Evolutionary conservation across 257 asterid species (phyloP).

Genomic region (Apocynum venetum): DNA sequence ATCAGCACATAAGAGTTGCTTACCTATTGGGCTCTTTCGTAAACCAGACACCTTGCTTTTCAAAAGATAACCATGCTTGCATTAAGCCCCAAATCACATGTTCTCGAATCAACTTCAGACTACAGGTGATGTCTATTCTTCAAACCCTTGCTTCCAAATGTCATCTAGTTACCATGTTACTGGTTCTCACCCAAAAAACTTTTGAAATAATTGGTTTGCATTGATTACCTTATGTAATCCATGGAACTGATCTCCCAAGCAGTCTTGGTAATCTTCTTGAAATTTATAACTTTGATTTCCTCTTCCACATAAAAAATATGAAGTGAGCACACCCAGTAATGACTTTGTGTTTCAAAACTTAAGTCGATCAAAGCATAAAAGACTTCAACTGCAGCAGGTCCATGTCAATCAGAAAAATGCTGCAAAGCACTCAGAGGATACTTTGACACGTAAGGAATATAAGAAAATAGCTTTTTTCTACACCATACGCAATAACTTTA

Average conservation of each 20-base stretch:
- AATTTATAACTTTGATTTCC: not conserved
- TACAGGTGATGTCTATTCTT: not conserved
- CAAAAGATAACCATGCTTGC: not conserved
- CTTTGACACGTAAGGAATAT: not conserved
- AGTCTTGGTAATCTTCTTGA: not conserved
- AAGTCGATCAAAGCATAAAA: no score
- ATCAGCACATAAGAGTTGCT: not conserved
- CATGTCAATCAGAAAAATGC: not conserved
- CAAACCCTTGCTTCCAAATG: not conserved
- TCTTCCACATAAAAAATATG: not conserved
- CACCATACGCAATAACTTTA: conserved; percentile 39
- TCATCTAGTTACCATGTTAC: not conserved
- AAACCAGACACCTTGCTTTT: not conserved
- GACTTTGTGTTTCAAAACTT: not conserved
- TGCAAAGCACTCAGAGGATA: not conserved
- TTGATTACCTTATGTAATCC: not conserved
- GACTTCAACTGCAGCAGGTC: conserved; percentile 3
- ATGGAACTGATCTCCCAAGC: not conserved
- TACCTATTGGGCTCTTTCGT: conserved; percentile 5
- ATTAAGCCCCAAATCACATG: not conserved
- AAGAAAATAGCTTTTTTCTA: conserved; percentile 19
- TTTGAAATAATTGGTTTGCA: not conserved
- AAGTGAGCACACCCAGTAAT: not conserved
- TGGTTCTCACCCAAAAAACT: not conserved
- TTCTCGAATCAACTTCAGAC: not conserved